Conservation (phyloP, 208 protist species). For the Naegleria lovaniensis region DNA sequence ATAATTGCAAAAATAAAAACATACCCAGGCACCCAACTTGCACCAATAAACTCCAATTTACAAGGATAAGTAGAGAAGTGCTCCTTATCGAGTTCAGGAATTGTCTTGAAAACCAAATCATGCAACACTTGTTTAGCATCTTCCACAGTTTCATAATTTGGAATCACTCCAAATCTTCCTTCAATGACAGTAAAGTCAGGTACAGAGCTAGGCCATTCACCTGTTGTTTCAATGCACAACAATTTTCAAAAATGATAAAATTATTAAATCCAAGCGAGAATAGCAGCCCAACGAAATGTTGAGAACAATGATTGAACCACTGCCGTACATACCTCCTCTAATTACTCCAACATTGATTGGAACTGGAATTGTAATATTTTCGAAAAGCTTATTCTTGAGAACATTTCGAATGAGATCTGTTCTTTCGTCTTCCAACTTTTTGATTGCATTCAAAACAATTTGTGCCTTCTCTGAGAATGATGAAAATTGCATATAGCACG, state of each 20-base stretch:
- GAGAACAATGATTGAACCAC: too few relatives aligned
- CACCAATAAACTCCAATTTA: constrained; percentile 24
- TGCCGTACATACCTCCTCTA: not conserved
- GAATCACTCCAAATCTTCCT: constrained; percentile 9
- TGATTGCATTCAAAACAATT: constrained; percentile 1
- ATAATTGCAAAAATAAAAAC: not conserved
- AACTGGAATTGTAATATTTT: constrained; percentile 1
- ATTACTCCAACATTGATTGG: constrained; percentile 28
- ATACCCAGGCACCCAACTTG: not conserved
- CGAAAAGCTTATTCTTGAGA: not conserved
- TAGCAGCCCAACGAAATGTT: too few relatives aligned
- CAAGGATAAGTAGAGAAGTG: not conserved
- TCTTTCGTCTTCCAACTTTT: constrained; percentile 14
- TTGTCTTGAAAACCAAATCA: not conserved
- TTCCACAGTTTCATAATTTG: constrained; percentile 12
- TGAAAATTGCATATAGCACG: too few relatives aligned
- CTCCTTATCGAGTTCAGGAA: not conserved
- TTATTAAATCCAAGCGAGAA: too few relatives aligned
- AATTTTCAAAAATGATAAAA: too few relatives aligned
- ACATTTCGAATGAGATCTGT: not conserved
- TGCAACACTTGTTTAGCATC: not conserved
- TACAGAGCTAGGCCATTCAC: constrained; percentile 20
- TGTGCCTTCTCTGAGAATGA: not conserved
- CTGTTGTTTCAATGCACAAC: too few relatives aligned
- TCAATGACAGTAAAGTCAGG: constrained; percentile 10